A percentile compares a stretch with the other conserved stretches of the same genome.
These are phyloP conservation scores for Saitoella complicata DNA, from an alignment of 805 yeast genomes.

Conservation along the genomic window DNA sequence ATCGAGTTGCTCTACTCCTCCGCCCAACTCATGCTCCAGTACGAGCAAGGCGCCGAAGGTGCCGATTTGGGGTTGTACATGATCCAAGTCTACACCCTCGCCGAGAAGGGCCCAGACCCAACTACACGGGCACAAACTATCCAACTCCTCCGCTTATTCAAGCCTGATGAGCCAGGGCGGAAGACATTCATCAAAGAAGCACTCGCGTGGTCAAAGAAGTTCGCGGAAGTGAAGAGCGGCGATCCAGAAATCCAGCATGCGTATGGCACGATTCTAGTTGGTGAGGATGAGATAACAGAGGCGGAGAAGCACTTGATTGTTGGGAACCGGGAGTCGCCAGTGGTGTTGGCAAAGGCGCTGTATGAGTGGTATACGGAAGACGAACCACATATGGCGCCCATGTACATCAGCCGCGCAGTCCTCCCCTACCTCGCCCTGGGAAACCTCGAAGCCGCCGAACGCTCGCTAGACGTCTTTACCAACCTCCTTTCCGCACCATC, in stretches of 20 bases:
- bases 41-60: constrained; percentile 64
- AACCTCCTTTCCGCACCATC: constrained; percentile 17
- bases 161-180: constrained; percentile 43
- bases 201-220: constrained; percentile 43
- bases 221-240: constrained; percentile 40
- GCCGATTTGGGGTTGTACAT: constrained; percentile 60
- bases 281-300: constrained; percentile 34
- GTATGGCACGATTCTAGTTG: constrained; percentile 47
- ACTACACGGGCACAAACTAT: constrained; percentile 30
- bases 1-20: constrained; percentile 58
- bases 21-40: constrained; percentile 47
- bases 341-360: constrained; percentile 31
- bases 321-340: constrained; percentile 42
- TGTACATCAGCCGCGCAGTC: constrained; percentile 40
- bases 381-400: constrained; percentile 18
- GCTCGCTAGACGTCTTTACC: constrained; percentile 24
- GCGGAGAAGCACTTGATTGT: constrained; percentile 60
- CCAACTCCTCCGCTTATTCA: constrained; percentile 28
- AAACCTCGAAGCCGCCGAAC: constrained; percentile 44
- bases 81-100: constrained; percentile 41
- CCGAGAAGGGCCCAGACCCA: constrained; percentile 27
- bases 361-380: constrained; percentile 30
- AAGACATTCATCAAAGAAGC: constrained; percentile 51
- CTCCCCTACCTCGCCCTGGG: constrained; percentile 56
- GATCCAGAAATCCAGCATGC: constrained; percentile 61